phyloP scores from a whole-genome alignment of 768 basidiomycete genomes.

The Calocybe cyanea region DNA sequence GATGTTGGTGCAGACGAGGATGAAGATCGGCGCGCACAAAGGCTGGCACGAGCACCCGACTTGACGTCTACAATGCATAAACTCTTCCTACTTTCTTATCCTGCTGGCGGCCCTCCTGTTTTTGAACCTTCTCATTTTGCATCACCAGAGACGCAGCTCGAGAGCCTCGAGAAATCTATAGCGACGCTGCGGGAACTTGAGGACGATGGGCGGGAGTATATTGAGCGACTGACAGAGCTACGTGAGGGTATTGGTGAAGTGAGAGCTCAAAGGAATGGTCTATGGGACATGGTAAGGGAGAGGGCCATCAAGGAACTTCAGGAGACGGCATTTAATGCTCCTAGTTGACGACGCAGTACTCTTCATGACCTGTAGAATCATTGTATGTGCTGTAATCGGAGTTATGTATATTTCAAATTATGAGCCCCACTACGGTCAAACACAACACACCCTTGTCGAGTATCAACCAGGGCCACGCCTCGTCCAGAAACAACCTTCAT shows the following conservation, averaged over 20 bases:
- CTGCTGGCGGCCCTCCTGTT: constrained; percentile 42
- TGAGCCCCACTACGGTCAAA: constrained; percentile 2
- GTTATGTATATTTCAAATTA: no score
- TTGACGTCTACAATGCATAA: constrained; percentile 63
- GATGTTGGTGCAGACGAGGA: constrained; percentile 49
- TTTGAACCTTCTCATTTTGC: constrained; percentile 63
- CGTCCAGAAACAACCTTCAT: no score
- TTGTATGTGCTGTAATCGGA: no score
- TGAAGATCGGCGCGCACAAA: constrained; percentile 32
- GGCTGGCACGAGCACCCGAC: constrained; percentile 60
- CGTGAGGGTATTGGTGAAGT: constrained; percentile 77
- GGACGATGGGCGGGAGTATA: constrained; percentile 85
- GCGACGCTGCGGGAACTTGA: constrained; percentile 74
- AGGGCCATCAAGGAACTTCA: constrained; percentile 73
- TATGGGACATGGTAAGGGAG: constrained; percentile 78
- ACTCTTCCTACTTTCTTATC: constrained; percentile 54
- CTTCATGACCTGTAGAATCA: no score
- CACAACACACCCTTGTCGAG: no score
- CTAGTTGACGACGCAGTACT: constrained; percentile 19
- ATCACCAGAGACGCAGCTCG: constrained; percentile 62
- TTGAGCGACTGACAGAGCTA: constrained; percentile 81
- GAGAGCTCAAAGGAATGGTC: constrained; percentile 60
- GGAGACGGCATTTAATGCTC: constrained; percentile 48
- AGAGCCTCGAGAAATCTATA: constrained; percentile 70
- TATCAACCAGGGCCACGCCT: no score